A percentile compares a stretch with the other conserved stretches of the same genome.
Evolutionary conservation across 805 yeast genomes (phyloP).

Genomic region (Cyberlindnera americana): DNA sequence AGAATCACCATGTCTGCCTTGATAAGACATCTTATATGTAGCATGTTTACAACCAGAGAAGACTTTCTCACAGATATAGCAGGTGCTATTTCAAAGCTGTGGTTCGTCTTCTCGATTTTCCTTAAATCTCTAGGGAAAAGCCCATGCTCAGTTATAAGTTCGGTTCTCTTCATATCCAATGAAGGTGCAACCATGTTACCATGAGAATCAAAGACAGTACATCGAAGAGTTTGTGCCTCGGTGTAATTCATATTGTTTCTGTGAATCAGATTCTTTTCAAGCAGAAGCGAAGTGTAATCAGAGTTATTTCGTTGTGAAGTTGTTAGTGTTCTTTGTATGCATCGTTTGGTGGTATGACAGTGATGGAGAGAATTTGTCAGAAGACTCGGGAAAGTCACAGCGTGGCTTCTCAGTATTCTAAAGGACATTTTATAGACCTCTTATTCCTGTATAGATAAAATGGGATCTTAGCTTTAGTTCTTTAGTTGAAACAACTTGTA

Average conservation of each 20-base stretch:
- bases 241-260: conserved; percentile 32
- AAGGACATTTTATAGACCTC: no score
- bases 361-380: no score
- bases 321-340: no score
- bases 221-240: conserved; percentile 49
- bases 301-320: background rate
- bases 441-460: no score
- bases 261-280: conserved; percentile 38
- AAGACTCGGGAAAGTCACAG: no score
- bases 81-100: conserved; percentile 73
- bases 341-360: no score
- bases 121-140: conserved; percentile 86
- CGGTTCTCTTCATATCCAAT: conserved; percentile 67
- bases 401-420: no score
- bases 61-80: conserved; percentile 70
- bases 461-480: no score
- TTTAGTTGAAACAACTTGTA: no score
- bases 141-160: conserved; percentile 69
- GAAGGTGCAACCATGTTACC: conserved; percentile 74
- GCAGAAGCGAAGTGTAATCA: conserved; percentile 28
- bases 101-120: conserved; percentile 65
- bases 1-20: conserved; percentile 67
- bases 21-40: conserved; percentile 77
- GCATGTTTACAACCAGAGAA: conserved; percentile 66
- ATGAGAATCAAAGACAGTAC: conserved; percentile 71